A percentile compares a stretch with the other conserved stretches of the same genome.
Conservation (phyloP, 208 protist genomes). For the Leishmania aethiopica region DNA sequence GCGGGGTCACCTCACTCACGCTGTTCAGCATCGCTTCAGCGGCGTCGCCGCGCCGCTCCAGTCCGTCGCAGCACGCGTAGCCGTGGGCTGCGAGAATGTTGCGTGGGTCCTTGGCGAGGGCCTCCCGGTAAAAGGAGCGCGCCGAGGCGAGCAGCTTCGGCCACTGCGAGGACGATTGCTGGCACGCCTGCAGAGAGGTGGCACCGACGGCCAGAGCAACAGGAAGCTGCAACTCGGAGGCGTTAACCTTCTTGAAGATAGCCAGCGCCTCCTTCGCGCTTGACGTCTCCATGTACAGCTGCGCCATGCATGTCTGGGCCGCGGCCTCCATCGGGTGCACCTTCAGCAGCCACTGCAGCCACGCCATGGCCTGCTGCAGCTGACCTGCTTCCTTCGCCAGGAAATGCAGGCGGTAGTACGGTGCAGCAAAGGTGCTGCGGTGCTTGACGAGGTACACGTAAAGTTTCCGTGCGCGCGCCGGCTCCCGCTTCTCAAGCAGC, state of each 20-base stretch:
- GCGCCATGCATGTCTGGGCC: conserved; percentile 53
- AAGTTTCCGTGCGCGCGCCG: conserved; percentile 48
- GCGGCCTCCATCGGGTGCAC: conserved; percentile 60
- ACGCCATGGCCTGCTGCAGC: conserved; percentile 71
- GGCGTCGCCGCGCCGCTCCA: conserved; percentile 58
- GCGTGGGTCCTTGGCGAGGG: conserved; percentile 56
- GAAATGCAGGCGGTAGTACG: conserved; percentile 77
- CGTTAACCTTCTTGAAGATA: conserved; percentile 42
- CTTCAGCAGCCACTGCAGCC: conserved; percentile 78
- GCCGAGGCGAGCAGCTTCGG: conserved; percentile 39
- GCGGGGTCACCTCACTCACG: conserved; percentile 72
- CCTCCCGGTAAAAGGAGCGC: conserved; percentile 59
- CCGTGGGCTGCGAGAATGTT: conserved; percentile 87
- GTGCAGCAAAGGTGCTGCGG: conserved; percentile 59
- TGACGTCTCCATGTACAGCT: conserved; percentile 60
- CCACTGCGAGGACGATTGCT: conserved; percentile 58
- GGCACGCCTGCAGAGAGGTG: conserved; percentile 66
- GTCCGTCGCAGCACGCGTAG: conserved; percentile 79
- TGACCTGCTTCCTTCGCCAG: conserved; percentile 62
- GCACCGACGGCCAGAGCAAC: conserved; percentile 65
- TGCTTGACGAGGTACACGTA: conserved; percentile 87
- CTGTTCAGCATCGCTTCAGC: conserved; percentile 75
- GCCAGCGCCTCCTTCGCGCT: conserved; percentile 48
- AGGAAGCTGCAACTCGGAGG: conserved; percentile 38
- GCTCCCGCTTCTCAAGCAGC: conserved; percentile 60